phyloP scores from a whole-genome alignment of 2,329 filamentous ascomycete genomes.

The Coniochaeta sp. region DNA sequence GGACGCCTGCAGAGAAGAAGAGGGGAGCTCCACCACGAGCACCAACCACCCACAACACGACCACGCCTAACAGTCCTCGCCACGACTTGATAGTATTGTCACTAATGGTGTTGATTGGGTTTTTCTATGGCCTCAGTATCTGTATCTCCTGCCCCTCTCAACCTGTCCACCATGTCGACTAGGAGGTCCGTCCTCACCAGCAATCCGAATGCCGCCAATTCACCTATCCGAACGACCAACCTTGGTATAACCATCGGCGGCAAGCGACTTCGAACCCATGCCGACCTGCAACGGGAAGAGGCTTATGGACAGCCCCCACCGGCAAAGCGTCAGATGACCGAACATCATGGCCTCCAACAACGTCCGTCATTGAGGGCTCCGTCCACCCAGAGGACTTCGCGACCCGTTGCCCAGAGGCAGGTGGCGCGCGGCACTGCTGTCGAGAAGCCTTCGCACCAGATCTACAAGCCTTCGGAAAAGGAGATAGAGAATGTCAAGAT shows the following conservation, averaged over 20 bases:
- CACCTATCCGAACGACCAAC: constrained; percentile 65
- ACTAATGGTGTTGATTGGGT: constrained; percentile 29
- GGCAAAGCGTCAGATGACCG: constrained; percentile 80
- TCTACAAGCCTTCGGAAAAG: constrained; percentile 27
- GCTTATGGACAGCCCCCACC: constrained; percentile 75
- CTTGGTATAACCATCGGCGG: constrained; percentile 42
- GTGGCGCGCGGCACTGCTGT: constrained; percentile 15
- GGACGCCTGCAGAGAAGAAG: not conserved
- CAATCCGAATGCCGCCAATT: constrained; percentile 92
- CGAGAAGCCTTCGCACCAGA: constrained; percentile 24
- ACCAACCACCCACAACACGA: not conserved
- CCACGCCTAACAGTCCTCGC: not conserved
- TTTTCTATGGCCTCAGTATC: constrained; percentile 77
- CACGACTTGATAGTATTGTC: not conserved
- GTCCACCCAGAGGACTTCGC: constrained; percentile 25
- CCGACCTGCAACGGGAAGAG: constrained; percentile 66
- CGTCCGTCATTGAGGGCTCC: constrained; percentile 44
- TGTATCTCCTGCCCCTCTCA: constrained; percentile 60
- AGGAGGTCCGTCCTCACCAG: constrained; percentile 77
- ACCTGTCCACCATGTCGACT: constrained; percentile 69
- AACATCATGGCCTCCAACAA: constrained; percentile 52
- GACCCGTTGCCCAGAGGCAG: constrained; percentile 12
- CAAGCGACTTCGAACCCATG: constrained; percentile 75
- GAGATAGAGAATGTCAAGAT: constrained; percentile 47
- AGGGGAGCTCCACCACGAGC: not conserved